Percentiles rank a stretch among this genome's conserved stretches.
Conservation (phyloP, 306 rosid genomes). For the Dalbergia cochinchinensis region DNA sequence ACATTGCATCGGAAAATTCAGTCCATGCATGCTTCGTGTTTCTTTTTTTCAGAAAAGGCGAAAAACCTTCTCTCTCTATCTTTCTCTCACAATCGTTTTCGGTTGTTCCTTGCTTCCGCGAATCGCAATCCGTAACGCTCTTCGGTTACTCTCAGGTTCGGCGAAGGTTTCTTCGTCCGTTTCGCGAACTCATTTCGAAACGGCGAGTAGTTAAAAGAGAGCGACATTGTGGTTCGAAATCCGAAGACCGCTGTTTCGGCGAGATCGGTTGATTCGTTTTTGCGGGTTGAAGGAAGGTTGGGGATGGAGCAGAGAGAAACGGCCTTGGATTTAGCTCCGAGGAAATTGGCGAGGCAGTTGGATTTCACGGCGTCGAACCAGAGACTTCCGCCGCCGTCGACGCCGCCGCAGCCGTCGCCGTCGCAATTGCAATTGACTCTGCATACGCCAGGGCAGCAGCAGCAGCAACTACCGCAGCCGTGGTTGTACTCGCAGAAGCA, state of each 20-base stretch:
- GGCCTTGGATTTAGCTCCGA: constrained; percentile 48
- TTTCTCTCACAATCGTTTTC: background rate
- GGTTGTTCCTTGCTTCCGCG: constrained; percentile 12
- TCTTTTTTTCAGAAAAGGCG: background rate
- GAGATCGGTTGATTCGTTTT: background rate
- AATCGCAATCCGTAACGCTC: constrained; percentile 43
- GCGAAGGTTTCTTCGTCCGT: background rate
- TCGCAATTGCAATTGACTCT: constrained; percentile 41
- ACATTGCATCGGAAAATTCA: constrained; percentile 9
- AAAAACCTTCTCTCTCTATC: constrained; percentile 8
- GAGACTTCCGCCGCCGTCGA: constrained; percentile 7
- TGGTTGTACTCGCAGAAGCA: constrained; percentile 44
- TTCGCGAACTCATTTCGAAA: constrained; percentile 42
- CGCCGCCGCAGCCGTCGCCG: constrained; percentile 32
- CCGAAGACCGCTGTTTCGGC: background rate
- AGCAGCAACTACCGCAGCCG: constrained; percentile 2
- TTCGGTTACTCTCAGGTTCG: constrained; percentile 23
- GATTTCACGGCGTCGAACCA: constrained; percentile 54
- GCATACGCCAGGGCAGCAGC: constrained; percentile 32
- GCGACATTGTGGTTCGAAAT: constrained; percentile 35
- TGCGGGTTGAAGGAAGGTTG: background rate
- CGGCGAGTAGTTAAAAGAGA: constrained; percentile 30
- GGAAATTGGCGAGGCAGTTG: constrained; percentile 69
- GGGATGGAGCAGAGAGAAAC: constrained; percentile 69
- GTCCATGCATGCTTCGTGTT: constrained; percentile 26